Percentiles rank a stretch among this genome's conserved stretches.
These are phyloP conservation scores for Talaromyces piceae DNA, from an alignment of 2,329 filamentous ascomycete species.

Conservation along the genomic window DNA sequence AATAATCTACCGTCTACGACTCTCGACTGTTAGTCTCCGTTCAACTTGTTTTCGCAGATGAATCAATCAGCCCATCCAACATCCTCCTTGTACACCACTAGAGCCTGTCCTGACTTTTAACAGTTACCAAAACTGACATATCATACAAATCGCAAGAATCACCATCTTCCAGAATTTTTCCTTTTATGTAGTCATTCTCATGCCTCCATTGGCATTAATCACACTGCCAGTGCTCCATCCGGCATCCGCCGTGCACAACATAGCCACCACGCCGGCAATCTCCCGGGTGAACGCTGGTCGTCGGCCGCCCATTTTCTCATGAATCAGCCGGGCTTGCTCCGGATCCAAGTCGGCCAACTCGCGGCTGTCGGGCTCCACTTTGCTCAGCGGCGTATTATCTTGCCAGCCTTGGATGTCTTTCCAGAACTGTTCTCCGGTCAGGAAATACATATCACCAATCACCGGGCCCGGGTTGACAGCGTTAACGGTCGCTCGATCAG, in stretches of 20 bases:
- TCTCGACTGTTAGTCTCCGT: neutral
- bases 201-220: constrained; percentile 72
- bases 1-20: neutral
- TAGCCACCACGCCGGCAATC: constrained; percentile 67
- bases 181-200: constrained; percentile 46
- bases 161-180: neutral
- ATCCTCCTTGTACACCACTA: neutral
- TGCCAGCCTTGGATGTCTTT: constrained; percentile 53
- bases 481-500: constrained; percentile 57
- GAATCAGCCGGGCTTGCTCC: constrained; percentile 56
- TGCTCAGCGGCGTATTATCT: constrained; percentile 57
- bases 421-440: constrained; percentile 52
- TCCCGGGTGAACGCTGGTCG: constrained; percentile 61
- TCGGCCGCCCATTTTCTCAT: constrained; percentile 49
- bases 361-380: constrained; percentile 37
- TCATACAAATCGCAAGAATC: neutral
- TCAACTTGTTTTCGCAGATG: neutral
- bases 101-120: neutral
- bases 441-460: constrained; percentile 58
- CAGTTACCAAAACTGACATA: too few species aligned
- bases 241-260: constrained; percentile 66
- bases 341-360: constrained; percentile 49
- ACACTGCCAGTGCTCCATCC: constrained; percentile 73
- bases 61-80: neutral
- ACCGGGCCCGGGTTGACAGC: constrained; percentile 61